These are phyloP conservation scores for Centrapalus pauciflorus DNA, from an alignment of 129 eudicot species.

Conservation along the genomic window DNA sequence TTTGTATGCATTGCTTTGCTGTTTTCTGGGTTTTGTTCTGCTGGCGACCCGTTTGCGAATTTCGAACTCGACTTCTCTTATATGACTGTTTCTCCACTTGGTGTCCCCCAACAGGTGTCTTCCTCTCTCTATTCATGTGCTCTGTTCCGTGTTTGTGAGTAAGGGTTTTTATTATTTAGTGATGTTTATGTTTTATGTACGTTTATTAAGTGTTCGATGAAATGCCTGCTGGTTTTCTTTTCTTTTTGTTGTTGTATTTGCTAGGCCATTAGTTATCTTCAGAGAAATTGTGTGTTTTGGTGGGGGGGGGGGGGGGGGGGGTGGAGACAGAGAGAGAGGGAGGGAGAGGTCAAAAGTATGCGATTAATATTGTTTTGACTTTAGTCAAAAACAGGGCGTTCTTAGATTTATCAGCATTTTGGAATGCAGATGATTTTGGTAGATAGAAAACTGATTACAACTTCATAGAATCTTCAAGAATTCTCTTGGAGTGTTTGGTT, in stretches of 20 bases:
- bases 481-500: background rate
- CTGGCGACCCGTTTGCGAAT: conserved; percentile 54
- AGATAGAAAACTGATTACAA: background rate
- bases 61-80: conserved; percentile 56
- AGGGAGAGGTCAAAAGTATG: no score
- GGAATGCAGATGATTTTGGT: background rate
- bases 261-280: background rate
- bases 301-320: no score
- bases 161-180: background rate
- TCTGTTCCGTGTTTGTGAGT: conserved; percentile 11
- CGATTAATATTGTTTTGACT: background rate
- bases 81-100: conserved; percentile 90
- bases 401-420: background rate
- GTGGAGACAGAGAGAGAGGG: no score
- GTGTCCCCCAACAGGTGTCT: conserved; percentile 85
- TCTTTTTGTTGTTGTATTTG: background rate
- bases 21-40: conserved; percentile 31
- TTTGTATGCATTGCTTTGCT: conserved; percentile 34
- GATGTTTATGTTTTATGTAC: background rate
- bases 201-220: background rate
- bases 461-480: background rate
- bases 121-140: background rate
- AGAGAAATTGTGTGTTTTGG: background rate
- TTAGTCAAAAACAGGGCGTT: background rate
- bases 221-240: background rate